Conservation (phyloP, 139 green algal genomes). For the Tetradesmus obliquus region DNA sequence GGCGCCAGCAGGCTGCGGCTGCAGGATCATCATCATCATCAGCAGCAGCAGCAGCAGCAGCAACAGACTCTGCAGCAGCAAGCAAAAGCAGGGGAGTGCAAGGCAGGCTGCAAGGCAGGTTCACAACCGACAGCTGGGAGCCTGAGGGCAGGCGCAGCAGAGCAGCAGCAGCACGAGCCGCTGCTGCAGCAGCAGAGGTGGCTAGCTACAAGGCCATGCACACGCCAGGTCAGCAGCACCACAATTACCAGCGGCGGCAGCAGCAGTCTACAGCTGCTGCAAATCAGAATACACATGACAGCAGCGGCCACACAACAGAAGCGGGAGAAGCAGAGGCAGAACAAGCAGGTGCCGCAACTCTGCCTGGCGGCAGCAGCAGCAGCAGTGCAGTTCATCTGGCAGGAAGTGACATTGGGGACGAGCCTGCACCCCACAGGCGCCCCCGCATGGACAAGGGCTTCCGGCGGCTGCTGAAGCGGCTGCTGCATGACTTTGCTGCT, state of each 20-base stretch:
- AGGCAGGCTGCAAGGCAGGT: background rate
- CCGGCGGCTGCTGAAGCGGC: constrained; percentile 18
- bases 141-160: background rate
- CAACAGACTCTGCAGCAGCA: background rate
- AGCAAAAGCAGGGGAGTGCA: background rate
- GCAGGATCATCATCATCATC: background rate
- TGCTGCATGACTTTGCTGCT: constrained; percentile 13
- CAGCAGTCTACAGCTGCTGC: no score
- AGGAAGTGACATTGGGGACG: background rate
- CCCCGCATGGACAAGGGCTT: constrained; percentile 27
- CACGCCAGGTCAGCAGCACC: background rate
- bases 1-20: background rate
- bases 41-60: background rate
- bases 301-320: background rate
- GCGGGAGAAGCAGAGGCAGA: background rate
- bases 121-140: background rate
- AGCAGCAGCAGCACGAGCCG: background rate
- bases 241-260: no score
- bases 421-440: background rate
- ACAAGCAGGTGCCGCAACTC: background rate
- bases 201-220: background rate
- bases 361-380: background rate
- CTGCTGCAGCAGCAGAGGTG: background rate
- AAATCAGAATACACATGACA: background rate
- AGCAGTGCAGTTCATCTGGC: background rate